Percentiles rank a stretch among this genome's conserved stretches.
Conservation (phyloP, 179 eudicot genomes). For the Beta corolliflora region DNA sequence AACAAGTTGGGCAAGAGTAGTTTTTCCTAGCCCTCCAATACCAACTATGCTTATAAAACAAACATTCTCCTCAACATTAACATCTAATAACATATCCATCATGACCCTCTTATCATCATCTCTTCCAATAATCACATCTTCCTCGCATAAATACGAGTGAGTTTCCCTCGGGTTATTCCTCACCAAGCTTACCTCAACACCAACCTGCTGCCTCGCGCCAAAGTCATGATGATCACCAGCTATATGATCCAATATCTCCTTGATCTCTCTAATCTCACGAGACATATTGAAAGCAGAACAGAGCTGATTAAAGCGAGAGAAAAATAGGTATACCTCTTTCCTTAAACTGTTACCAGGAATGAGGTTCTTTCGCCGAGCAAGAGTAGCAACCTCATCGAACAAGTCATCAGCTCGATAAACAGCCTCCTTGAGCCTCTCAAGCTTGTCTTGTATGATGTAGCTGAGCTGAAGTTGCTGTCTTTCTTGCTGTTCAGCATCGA, state of each 20-base stretch:
- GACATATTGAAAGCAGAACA: constrained; percentile 11
- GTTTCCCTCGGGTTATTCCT: constrained; percentile 14
- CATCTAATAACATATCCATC: constrained; percentile 16
- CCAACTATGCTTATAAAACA: constrained; percentile 22
- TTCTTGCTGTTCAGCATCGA: constrained; percentile 27
- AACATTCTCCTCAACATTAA: not conserved
- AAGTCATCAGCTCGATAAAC: constrained; percentile 26
- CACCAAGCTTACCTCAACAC: not conserved
- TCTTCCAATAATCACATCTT: constrained; percentile 33
- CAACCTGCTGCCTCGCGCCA: constrained; percentile 13
- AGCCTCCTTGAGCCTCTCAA: constrained; percentile 27
- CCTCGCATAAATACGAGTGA: not conserved
- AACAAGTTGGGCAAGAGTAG: constrained; percentile 29
- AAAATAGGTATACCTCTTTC: constrained; percentile 27
- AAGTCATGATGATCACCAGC: constrained; percentile 28
- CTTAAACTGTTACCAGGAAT: not conserved
- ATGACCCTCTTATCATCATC: constrained; percentile 29
- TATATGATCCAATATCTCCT: constrained; percentile 23
- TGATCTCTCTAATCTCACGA: constrained; percentile 21
- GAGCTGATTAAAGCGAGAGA: constrained; percentile 23
- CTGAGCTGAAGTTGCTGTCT: not conserved
- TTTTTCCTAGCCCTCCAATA: constrained; percentile 36
- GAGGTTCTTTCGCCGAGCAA: not conserved
- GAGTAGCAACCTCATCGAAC: constrained; percentile 30
- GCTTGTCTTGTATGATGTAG: constrained; percentile 14